Conservation (phyloP, 192 early-diverging fungal species). For the Entomortierella chlamydospora region DNA sequence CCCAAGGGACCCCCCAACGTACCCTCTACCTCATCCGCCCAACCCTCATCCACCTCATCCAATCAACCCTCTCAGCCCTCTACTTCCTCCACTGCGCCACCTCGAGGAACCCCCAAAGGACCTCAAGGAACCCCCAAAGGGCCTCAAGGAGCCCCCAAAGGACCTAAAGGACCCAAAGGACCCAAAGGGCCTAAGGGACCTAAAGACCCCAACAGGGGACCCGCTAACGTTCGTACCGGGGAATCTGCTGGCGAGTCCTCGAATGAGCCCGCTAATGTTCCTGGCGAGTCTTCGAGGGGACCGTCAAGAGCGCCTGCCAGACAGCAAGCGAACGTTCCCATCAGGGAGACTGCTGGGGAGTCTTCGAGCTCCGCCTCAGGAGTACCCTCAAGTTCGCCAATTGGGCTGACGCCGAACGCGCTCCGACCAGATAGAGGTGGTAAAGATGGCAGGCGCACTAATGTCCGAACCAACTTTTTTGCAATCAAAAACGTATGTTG, state of each 20-base stretch:
- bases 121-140: neutral
- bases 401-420: conserved; percentile 52
- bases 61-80: neutral
- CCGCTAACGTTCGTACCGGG: too few species aligned
- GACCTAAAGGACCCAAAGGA: neutral
- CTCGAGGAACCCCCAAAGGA: neutral
- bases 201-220: neutral
- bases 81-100: neutral
- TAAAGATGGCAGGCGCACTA: conserved; percentile 48
- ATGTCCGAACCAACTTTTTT: conserved; percentile 80
- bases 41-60: neutral
- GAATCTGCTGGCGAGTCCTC: too few species aligned
- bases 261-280: too few species aligned
- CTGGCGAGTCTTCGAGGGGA: too few species aligned
- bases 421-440: conserved; percentile 56
- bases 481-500: conserved; percentile 61
- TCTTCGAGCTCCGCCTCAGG: too few species aligned
- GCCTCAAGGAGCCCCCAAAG: neutral
- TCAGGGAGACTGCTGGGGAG: too few species aligned
- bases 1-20: too few species aligned
- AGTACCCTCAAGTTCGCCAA: neutral
- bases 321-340: too few species aligned
- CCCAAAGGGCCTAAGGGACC: neutral
- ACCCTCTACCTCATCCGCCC: neutral
- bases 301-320: too few species aligned